phyloP scores from a whole-genome alignment of 225 moss, liverwort and hornwort genomes.

The Straminergon stramineum region DNA sequence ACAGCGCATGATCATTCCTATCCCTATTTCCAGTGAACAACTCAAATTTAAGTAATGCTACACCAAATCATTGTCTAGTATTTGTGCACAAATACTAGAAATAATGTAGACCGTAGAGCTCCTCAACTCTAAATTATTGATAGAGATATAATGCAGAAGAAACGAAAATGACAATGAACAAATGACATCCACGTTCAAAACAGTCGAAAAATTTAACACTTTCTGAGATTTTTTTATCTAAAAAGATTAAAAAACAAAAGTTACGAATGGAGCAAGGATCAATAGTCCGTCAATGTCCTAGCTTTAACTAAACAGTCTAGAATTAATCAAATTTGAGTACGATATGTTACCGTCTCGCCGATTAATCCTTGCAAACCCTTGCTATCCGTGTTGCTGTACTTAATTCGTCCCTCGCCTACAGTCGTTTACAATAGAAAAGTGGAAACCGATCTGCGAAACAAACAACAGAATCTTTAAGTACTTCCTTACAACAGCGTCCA shows the following conservation, averaged over 20 bases:
- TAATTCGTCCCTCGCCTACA: background rate
- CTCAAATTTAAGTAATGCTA: background rate
- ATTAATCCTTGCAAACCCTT: background rate
- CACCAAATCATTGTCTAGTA: background rate
- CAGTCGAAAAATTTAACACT: background rate
- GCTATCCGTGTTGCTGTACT: background rate
- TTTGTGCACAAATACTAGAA: background rate
- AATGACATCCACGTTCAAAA: background rate
- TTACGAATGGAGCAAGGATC: background rate
- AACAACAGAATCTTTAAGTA: background rate
- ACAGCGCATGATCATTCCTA: background rate
- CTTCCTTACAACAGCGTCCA: background rate
- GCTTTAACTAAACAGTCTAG: background rate
- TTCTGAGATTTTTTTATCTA: background rate
- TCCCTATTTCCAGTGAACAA: background rate
- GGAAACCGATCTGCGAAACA: background rate
- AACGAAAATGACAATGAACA: background rate
- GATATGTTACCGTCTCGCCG: background rate
- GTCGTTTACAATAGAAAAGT: background rate
- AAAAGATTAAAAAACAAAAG: background rate
- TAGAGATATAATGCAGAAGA: background rate
- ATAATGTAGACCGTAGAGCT: background rate
- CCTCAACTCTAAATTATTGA: background rate
- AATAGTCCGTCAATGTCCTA: background rate
- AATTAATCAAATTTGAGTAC: background rate